Evolutionary conservation across 2,329 filamentous ascomycete species (phyloP).

Genomic region (Colletotrichum horii): DNA sequence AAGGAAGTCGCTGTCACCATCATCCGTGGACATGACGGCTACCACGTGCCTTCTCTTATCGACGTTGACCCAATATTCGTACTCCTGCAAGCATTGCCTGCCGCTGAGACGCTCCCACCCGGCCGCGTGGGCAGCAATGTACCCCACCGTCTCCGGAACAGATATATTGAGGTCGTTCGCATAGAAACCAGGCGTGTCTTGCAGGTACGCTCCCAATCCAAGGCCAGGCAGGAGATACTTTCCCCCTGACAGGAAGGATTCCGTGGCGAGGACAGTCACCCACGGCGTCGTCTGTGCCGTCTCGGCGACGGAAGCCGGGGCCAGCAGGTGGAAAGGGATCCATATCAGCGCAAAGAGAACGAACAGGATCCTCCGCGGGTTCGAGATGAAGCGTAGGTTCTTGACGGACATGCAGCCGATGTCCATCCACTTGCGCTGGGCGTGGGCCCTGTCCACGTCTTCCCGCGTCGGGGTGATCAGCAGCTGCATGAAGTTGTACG

Average conservation of each 20-base stretch:
- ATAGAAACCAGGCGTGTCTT: neutral
- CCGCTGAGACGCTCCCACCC: neutral
- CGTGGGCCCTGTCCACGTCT: conserved; percentile 47
- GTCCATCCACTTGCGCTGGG: conserved; percentile 41
- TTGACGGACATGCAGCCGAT: conserved; percentile 48
- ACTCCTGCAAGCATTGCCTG: neutral
- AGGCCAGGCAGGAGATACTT: conserved; percentile 10
- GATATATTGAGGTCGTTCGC: neutral
- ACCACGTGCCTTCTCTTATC: neutral
- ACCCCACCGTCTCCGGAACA: neutral
- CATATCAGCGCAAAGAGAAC: conserved; percentile 25
- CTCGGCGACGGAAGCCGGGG: conserved; percentile 21
- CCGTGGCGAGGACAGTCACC: neutral
- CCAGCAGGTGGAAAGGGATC: conserved; percentile 31
- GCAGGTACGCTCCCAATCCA: neutral
- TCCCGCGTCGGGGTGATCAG: conserved; percentile 16
- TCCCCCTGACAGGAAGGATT: conserved; percentile 16
- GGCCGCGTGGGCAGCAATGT: neutral
- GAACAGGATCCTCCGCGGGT: conserved; percentile 24
- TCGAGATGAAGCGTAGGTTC: conserved; percentile 32
- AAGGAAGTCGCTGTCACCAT: neutral
- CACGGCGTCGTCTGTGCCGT: conserved; percentile 2
- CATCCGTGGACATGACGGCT: neutral
- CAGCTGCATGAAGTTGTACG: conserved; percentile 25
- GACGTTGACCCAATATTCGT: neutral